phyloP scores from a whole-genome alignment of 75 land plant species.

The Isoetes taiwanensis region DNA sequence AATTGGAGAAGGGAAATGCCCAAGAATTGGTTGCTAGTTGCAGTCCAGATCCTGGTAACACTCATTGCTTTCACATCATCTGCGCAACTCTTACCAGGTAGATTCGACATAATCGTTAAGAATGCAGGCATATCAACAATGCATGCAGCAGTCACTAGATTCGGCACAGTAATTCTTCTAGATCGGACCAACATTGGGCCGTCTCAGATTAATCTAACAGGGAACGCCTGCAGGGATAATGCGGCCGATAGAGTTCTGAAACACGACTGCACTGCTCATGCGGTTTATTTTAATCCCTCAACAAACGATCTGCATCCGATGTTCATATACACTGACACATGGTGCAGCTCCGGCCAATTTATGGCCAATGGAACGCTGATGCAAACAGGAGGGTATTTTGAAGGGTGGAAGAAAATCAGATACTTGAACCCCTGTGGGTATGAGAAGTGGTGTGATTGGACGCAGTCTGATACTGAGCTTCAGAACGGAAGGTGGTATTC shows the following conservation, averaged over 20 bases:
- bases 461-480: neutral
- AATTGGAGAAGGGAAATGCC: too few species aligned
- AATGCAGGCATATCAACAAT: conserved; percentile 21
- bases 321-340: conserved; percentile 10
- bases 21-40: too few species aligned
- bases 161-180: conserved; percentile 19
- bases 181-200: conserved; percentile 21
- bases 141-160: conserved; percentile 22
- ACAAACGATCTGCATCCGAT: conserved; percentile 26
- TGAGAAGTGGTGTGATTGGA: neutral
- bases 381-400: neutral
- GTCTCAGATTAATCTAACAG: conserved; percentile 14
- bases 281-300: conserved; percentile 28
- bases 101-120: conserved; percentile 18
- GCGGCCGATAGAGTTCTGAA: neutral
- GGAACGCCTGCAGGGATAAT: conserved; percentile 13
- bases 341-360: conserved; percentile 11
- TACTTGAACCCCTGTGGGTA: neutral
- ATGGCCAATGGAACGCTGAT: neutral
- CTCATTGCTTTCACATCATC: too few species aligned
- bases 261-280: conserved; percentile 63
- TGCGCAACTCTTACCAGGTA: conserved; percentile 23
- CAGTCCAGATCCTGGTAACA: too few species aligned
- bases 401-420: neutral
- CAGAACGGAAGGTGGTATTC: conserved; percentile 6